These are phyloP conservation scores for Panus rudis DNA, from an alignment of 768 basidiomycete genomes.

Conservation along the genomic window DNA sequence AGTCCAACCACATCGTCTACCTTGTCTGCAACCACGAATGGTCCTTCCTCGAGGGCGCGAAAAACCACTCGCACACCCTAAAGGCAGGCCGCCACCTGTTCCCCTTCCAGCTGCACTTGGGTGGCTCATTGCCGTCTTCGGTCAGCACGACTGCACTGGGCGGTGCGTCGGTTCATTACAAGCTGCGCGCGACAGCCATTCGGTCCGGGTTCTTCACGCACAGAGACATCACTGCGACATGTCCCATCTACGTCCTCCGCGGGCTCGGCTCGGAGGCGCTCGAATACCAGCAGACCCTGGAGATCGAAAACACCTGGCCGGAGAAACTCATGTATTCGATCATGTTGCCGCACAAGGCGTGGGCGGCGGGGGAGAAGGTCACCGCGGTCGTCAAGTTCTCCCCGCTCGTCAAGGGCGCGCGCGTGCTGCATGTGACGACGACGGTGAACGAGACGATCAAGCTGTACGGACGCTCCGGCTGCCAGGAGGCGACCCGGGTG, in stretches of 20 bases:
- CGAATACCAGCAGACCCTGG: constrained; percentile 93
- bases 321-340: constrained; percentile 94
- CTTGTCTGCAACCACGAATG: constrained; percentile 78
- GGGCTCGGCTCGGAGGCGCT: constrained; percentile 76
- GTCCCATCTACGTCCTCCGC: constrained; percentile 62
- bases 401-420: constrained; percentile 79
- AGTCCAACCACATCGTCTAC: constrained; percentile 44
- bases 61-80: constrained; percentile 74
- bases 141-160: constrained; percentile 48
- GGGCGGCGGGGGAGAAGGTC: constrained; percentile 83
- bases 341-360: constrained; percentile 92
- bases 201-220: constrained; percentile 55
- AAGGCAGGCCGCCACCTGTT: constrained; percentile 94
- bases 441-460: constrained; percentile 72
- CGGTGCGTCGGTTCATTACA: constrained; percentile 74
- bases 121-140: constrained; percentile 78
- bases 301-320: constrained; percentile 97
- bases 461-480: constrained; percentile 43
- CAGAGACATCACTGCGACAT: constrained; percentile 54
- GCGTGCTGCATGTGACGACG: constrained; percentile 58
- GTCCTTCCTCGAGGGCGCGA: constrained; percentile 87
- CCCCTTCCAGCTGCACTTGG: constrained; percentile 84
- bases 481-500: constrained; percentile 54
- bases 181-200: constrained; percentile 78
- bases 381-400: constrained; percentile 81